Evolutionary conservation across 352 stramenopile species (phyloP).

Genomic region (Pythium dissimile): DNA sequence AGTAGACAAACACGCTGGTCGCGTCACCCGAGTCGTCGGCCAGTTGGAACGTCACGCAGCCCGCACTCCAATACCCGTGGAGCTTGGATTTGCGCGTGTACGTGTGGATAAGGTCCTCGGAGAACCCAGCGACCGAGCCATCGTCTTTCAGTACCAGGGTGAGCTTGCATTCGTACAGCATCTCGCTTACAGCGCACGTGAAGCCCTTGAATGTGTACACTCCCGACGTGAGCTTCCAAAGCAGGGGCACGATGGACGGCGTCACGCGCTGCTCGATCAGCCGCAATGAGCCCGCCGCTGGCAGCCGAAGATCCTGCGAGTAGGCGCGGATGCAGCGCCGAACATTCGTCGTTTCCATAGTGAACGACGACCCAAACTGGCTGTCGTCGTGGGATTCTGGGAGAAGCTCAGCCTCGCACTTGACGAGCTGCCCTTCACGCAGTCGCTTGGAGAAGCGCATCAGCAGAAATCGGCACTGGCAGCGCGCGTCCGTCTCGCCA

Average conservation of each 20-base stretch:
- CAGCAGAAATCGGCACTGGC: slow-evolving; percentile 6
- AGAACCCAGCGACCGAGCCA: slow-evolving; percentile 33
- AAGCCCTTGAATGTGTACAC: slow-evolving; percentile 50
- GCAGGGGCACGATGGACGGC: background rate
- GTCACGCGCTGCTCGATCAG: slow-evolving; percentile 7
- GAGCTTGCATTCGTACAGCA: slow-evolving; percentile 64
- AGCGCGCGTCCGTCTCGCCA: background rate
- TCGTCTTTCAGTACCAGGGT: slow-evolving; percentile 32
- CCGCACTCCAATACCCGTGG: slow-evolving; percentile 34
- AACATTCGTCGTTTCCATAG: background rate
- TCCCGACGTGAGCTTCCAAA: slow-evolving; percentile 41
- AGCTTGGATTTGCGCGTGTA: slow-evolving; percentile 46
- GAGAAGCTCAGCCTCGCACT: slow-evolving; percentile 10
- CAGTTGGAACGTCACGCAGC: slow-evolving; percentile 12
- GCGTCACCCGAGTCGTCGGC: slow-evolving; percentile 4
- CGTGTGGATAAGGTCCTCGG: slow-evolving; percentile 38
- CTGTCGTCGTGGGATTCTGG: slow-evolving; percentile 9
- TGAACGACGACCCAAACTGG: background rate
- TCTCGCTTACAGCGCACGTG: slow-evolving; percentile 59
- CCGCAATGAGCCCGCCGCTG: background rate
- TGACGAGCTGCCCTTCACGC: slow-evolving; percentile 12
- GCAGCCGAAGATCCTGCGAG: slow-evolving; percentile 7
- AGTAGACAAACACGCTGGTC: slow-evolving; percentile 11
- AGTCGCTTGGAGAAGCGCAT: slow-evolving; percentile 18
- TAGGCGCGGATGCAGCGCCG: slow-evolving; percentile 2